A percentile compares a stretch with the other conserved stretches of the same genome.
Conservation (phyloP, 768 basidiomycete species). For the Boletus rex-veris region DNA sequence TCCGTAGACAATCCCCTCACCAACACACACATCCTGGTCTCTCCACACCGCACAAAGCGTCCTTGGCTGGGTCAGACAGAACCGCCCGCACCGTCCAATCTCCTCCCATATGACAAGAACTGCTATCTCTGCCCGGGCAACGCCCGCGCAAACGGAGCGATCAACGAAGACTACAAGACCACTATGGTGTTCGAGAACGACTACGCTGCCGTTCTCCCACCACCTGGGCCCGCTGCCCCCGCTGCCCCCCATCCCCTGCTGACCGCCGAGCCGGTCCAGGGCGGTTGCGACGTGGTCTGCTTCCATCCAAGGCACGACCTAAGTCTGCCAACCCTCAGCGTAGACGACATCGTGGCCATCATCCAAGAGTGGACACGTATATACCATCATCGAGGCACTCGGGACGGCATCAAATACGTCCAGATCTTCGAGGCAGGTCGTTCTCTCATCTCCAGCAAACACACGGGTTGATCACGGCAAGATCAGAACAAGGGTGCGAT, state of each 20-base stretch:
- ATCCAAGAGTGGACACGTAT: slow-evolving; percentile 72
- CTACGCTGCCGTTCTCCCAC: slow-evolving; percentile 73
- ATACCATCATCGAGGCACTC: slow-evolving; percentile 53
- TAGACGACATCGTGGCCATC: slow-evolving; percentile 57
- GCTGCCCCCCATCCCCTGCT: slow-evolving; percentile 56
- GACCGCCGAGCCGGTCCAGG: slow-evolving; percentile 63
- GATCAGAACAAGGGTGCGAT: slow-evolving; percentile 83
- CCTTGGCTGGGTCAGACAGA: slow-evolving; percentile 92
- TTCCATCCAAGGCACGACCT: slow-evolving; percentile 87
- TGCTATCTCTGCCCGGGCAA: slow-evolving; percentile 93
- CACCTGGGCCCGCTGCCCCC: slow-evolving; percentile 54
- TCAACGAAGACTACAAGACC: slow-evolving; percentile 63
- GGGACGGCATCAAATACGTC: slow-evolving; percentile 73
- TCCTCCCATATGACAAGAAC: slow-evolving; percentile 62
- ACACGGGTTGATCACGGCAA: slow-evolving; percentile 2
- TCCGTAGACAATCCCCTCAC: slow-evolving; percentile 74
- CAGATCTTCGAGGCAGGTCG: slow-evolving; percentile 80
- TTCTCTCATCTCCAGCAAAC: background rate
- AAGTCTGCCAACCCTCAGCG: slow-evolving; percentile 65
- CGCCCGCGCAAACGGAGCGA: slow-evolving; percentile 61
- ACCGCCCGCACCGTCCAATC: slow-evolving; percentile 45
- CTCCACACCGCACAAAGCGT: slow-evolving; percentile 85
- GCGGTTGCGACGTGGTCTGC: slow-evolving; percentile 83
- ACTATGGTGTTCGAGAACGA: slow-evolving; percentile 80
- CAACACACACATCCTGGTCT: slow-evolving; percentile 74